A percentile compares a stretch with the other conserved stretches of the same genome.
phyloP scores from a whole-genome alignment of 2,329 filamentous ascomycete genomes.

The Pseudonectria buxi region DNA sequence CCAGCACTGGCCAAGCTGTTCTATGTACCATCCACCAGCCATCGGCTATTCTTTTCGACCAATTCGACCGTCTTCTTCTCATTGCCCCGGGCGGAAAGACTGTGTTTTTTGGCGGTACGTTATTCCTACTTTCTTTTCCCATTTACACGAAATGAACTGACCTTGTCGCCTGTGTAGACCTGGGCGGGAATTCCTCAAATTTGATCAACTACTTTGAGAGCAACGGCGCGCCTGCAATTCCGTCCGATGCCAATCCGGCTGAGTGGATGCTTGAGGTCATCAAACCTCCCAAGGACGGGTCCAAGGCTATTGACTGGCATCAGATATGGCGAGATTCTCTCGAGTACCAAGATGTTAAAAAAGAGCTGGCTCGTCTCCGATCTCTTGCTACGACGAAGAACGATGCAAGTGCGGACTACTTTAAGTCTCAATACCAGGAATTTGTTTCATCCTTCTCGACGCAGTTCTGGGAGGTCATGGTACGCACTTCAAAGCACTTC shows the following conservation, averaged over 20 bases:
- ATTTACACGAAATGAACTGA: fast-evolving
- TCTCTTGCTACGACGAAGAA: slow-evolving; percentile 10
- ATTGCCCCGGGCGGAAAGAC: slow-evolving; percentile 50
- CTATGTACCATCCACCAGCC: slow-evolving; percentile 43
- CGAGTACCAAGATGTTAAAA: slow-evolving; percentile 27
- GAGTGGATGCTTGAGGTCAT: slow-evolving; percentile 56
- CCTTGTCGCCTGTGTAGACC: slow-evolving; percentile 7
- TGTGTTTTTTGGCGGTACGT: slow-evolving; percentile 52
- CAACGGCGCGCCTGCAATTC: slow-evolving; percentile 51
- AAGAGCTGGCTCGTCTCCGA: slow-evolving; percentile 11
- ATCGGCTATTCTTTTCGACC: slow-evolving; percentile 36
- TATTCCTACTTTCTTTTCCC: not conserved
- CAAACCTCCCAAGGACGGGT: slow-evolving; percentile 14
- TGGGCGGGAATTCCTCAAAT: slow-evolving; percentile 36
- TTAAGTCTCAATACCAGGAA: slow-evolving; percentile 21
- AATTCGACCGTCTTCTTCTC: slow-evolving; percentile 48
- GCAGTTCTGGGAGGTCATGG: slow-evolving; percentile 27
- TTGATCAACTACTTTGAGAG: slow-evolving; percentile 53
- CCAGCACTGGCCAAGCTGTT: slow-evolving; percentile 37
- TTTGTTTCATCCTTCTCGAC: slow-evolving; percentile 25
- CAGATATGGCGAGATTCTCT: slow-evolving; percentile 29
- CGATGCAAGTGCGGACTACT: too few species aligned
- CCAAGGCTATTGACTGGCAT: slow-evolving; percentile 43
- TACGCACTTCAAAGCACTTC: slow-evolving; percentile 31
- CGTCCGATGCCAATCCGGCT: slow-evolving; percentile 53